Percentiles rank a stretch among this genome's conserved stretches.
Conservation (phyloP, 1,284 basidiomycete species). For the Taiwanofungus camphoratus region DNA sequence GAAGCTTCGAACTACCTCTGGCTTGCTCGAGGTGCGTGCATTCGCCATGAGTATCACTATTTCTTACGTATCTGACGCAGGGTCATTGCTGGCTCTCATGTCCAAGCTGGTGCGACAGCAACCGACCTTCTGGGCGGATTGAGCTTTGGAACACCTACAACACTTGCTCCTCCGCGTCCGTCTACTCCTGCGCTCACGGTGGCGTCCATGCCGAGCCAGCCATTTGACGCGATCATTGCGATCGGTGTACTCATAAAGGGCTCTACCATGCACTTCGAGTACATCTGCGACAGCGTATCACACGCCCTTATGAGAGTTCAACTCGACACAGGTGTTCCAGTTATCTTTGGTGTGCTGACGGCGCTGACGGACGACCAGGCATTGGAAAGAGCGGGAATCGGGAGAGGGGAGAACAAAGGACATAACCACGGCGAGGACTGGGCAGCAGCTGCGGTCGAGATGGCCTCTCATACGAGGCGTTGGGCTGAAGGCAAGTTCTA, state of each 20-base stretch:
- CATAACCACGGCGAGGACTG: slow-evolving; percentile 97
- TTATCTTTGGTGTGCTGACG: slow-evolving; percentile 96
- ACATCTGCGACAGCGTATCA: slow-evolving; percentile 92
- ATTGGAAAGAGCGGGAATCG: slow-evolving; percentile 84
- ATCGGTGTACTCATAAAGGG: slow-evolving; percentile 99
- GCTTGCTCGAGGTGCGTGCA: slow-evolving; percentile 69
- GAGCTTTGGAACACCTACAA: slow-evolving; percentile 37
- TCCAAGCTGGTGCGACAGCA: slow-evolving; percentile 68
- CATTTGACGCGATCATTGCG: slow-evolving; percentile 93
- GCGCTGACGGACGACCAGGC: slow-evolving; percentile 94
- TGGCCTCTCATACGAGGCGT: slow-evolving; percentile 65
- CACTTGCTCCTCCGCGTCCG: slow-evolving; percentile 32
- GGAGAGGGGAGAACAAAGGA: slow-evolving; percentile 56
- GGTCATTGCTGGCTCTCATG: slow-evolving; percentile 78
- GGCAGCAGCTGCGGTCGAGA: slow-evolving; percentile 93
- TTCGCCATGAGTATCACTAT: neutral
- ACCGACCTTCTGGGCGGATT: slow-evolving; percentile 79
- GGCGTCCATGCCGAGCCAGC: slow-evolving; percentile 45
- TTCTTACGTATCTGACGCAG: slow-evolving; percentile 32
- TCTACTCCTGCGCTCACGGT: slow-evolving; percentile 42
- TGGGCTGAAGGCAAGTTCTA: slow-evolving; percentile 77
- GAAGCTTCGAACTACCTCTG: slow-evolving; percentile 90
- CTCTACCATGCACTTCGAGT: slow-evolving; percentile 96
- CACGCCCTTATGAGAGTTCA: slow-evolving; percentile 93
- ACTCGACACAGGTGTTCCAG: slow-evolving; percentile 89